A percentile compares a stretch with the other conserved stretches of the same genome.
phyloP scores from a whole-genome alignment of 2,329 filamentous ascomycete genomes.

The Hawksworthiomyces lignivorus region DNA sequence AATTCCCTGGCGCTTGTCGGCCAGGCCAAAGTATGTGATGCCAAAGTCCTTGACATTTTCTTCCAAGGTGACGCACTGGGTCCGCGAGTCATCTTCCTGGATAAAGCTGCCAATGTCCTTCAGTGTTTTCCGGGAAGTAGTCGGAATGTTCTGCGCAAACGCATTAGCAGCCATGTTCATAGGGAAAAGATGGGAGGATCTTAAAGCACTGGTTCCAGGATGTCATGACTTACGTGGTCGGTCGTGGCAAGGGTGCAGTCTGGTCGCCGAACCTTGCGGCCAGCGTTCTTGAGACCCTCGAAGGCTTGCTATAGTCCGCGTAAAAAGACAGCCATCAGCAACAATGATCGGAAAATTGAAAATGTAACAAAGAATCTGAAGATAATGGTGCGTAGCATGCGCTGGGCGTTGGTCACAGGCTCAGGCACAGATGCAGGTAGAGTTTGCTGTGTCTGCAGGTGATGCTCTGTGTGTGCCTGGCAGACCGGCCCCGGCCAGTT shows the following conservation, averaged over 20 bases:
- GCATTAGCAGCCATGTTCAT: not conserved
- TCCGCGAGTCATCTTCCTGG: conserved; percentile 84
- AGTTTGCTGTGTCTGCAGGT: not conserved
- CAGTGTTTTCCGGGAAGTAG: conserved; percentile 79
- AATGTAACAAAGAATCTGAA: too few relatives aligned
- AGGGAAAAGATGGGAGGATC: not conserved
- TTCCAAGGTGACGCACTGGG: conserved; percentile 92
- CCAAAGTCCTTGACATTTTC: conserved; percentile 96
- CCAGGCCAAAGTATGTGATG: conserved; percentile 93
- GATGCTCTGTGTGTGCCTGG: not conserved
- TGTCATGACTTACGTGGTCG: conserved; percentile 69
- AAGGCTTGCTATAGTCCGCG: conserved; percentile 93
- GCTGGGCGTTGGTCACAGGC: not conserved
- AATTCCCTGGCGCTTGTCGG: conserved; percentile 94
- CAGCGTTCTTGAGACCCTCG: conserved; percentile 85
- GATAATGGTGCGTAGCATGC: not conserved
- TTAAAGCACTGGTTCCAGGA: too few relatives aligned
- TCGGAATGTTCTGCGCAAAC: conserved; percentile 73
- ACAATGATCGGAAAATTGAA: too few relatives aligned
- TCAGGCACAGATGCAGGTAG: not conserved
- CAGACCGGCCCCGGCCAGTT: too few relatives aligned
- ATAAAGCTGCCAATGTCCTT: conserved; percentile 93
- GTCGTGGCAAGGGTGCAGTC: conserved; percentile 96
- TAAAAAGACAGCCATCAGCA: too few relatives aligned
- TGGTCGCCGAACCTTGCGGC: conserved; percentile 78